Evolutionary conservation across 768 basidiomycete species (phyloP).

Genomic region (Sistotremastrum suecicum): DNA sequence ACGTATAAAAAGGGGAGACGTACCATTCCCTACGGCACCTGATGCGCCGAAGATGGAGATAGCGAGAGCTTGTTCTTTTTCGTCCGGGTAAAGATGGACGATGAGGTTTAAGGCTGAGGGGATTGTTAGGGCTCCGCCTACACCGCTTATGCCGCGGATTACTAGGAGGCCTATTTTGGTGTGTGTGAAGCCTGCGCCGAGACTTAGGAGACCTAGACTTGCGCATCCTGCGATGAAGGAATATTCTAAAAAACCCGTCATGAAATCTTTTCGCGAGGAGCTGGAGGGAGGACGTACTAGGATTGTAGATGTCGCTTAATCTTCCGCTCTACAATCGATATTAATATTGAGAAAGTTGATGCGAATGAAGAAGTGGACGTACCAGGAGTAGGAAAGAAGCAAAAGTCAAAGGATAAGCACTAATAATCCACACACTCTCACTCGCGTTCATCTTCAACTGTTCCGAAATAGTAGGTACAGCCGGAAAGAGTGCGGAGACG

Average conservation of each 20-base stretch:
- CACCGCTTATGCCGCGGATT: slow-evolving; percentile 43
- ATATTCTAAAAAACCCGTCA: neutral
- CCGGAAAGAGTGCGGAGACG: slow-evolving; percentile 25
- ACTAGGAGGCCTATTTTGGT: slow-evolving; percentile 34
- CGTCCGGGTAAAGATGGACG: slow-evolving; percentile 35
- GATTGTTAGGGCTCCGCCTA: slow-evolving; percentile 36
- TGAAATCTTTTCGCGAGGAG: too few relatives aligned
- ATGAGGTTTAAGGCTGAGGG: slow-evolving; percentile 38
- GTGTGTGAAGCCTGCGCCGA: slow-evolving; percentile 32
- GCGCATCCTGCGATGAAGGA: slow-evolving; percentile 26
- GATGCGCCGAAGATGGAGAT: slow-evolving; percentile 32
- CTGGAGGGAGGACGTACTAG: slow-evolving; percentile 20
- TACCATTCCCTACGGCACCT: slow-evolving; percentile 33
- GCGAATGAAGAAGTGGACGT: slow-evolving; percentile 3
- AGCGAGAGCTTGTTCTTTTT: slow-evolving; percentile 30
- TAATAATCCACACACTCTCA: slow-evolving; percentile 25
- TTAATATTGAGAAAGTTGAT: too few relatives aligned
- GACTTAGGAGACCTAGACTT: slow-evolving; percentile 26
- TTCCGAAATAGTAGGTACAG: slow-evolving; percentile 21
- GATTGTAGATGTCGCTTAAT: slow-evolving; percentile 25
- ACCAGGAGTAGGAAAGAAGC: slow-evolving; percentile 26
- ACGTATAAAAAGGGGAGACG: neutral
- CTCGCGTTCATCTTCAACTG: slow-evolving; percentile 11
- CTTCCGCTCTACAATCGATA: slow-evolving; percentile 24
- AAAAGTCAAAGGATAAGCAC: slow-evolving; percentile 28